phyloP scores from a whole-genome alignment of 371 early-diverging fungal species.

The Saksenaea oblongispora region DNA sequence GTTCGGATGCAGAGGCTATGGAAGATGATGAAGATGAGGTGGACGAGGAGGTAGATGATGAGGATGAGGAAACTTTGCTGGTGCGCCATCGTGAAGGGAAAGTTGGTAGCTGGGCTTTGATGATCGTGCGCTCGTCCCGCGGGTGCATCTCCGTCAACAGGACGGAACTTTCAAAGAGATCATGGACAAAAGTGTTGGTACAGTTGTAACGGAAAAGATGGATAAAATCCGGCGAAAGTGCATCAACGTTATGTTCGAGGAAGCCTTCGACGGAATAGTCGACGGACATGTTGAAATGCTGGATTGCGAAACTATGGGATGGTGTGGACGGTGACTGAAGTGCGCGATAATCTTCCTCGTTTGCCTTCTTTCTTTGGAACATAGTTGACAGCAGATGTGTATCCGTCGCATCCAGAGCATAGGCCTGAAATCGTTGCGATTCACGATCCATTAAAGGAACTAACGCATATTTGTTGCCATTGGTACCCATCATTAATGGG shows the following conservation, averaged over 20 bases:
- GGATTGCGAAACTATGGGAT: slow-evolving; percentile 63
- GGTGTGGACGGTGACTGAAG: slow-evolving; percentile 27
- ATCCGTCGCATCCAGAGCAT: slow-evolving; percentile 48
- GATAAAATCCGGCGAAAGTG: slow-evolving; percentile 79
- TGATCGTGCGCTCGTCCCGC: slow-evolving; percentile 56
- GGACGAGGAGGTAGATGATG: too few relatives aligned
- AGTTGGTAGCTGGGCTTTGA: slow-evolving; percentile 58
- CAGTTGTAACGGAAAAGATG: slow-evolving; percentile 70
- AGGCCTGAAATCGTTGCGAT: slow-evolving; percentile 34
- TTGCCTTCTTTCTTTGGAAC: slow-evolving; percentile 26
- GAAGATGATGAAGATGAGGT: not conserved
- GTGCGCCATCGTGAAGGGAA: slow-evolving; percentile 9
- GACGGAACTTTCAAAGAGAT: slow-evolving; percentile 51
- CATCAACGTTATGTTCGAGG: slow-evolving; percentile 68
- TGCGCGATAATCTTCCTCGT: slow-evolving; percentile 17
- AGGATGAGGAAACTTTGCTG: not conserved
- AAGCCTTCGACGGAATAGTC: slow-evolving; percentile 78
- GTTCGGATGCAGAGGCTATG: slow-evolving; percentile 42
- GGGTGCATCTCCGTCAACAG: slow-evolving; percentile 57
- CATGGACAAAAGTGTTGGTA: slow-evolving; percentile 63
- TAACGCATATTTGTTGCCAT: slow-evolving; percentile 14
- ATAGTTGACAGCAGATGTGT: slow-evolving; percentile 31
- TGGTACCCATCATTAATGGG: slow-evolving; percentile 13
- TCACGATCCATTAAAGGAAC: slow-evolving; percentile 33
- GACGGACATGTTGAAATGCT: slow-evolving; percentile 65